These are phyloP conservation scores for Cystobasidium pallidum DNA, from an alignment of 1,284 basidiomycete genomes.

Conservation along the genomic window DNA sequence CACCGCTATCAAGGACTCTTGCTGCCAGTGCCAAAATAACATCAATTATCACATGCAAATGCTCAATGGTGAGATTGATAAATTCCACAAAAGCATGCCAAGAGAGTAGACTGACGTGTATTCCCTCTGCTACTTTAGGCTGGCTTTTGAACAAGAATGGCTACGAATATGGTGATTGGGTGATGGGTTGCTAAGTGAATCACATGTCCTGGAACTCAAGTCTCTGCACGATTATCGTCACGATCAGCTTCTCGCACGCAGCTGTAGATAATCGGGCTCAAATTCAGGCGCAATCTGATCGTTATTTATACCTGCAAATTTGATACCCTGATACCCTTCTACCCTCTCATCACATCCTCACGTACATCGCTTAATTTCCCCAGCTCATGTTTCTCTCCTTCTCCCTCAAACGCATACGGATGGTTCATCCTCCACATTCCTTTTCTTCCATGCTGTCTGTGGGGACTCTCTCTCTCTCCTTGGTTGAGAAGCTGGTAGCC, in stretches of 20 bases:
- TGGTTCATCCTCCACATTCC: neutral
- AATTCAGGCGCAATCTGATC: too few species aligned
- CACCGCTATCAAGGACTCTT: conserved; percentile 63
- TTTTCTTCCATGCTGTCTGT: neutral
- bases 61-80: conserved; percentile 66
- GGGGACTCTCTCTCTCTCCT: neutral
- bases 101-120: neutral
- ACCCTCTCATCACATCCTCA: neutral
- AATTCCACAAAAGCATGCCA: neutral
- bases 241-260: too few species aligned
- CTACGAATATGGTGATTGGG: conserved; percentile 34
- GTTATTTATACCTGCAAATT: too few species aligned
- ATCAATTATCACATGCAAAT: conserved; percentile 70
- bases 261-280: too few species aligned
- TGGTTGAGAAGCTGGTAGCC: neutral
- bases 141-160: conserved; percentile 36
- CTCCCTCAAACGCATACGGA: neutral
- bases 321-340: too few species aligned
- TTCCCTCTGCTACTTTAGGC: neutral
- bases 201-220: neutral
- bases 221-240: too few species aligned
- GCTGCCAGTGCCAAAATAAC: conserved; percentile 58
- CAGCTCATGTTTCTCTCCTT: neutral
- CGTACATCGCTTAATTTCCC: neutral
- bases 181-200: conserved; percentile 37